Conservation (phyloP, 192 early-diverging fungal species). For the Umbelopsis vinacea region DNA sequence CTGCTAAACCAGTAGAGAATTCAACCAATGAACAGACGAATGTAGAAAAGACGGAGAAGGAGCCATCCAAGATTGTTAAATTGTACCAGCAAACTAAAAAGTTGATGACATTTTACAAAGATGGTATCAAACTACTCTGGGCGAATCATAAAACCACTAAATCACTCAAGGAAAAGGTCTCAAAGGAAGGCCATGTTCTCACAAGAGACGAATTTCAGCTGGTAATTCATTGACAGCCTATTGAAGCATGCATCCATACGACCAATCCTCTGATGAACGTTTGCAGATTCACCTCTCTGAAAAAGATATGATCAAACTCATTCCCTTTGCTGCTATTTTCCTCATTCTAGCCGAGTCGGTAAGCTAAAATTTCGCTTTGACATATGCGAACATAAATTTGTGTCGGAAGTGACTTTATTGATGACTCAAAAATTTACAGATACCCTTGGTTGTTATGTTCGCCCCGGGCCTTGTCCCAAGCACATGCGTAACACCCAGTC, state of each 20-base stretch:
- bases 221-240: conserved; percentile 17
- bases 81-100: conserved; percentile 47
- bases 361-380: neutral
- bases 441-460: conserved; percentile 56
- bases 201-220: conserved; percentile 53
- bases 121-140: conserved; percentile 56
- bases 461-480: conserved; percentile 56
- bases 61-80: conserved; percentile 28
- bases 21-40: neutral
- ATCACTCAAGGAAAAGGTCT: conserved; percentile 37
- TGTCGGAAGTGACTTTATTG: no score
- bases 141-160: conserved; percentile 51
- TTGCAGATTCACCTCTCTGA: conserved; percentile 47
- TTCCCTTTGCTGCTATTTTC: conserved; percentile 55
- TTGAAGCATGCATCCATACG: neutral
- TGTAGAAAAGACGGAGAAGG: neutral
- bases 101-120: conserved; percentile 55
- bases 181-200: conserved; percentile 41
- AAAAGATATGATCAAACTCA: conserved; percentile 51
- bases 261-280: neutral
- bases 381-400: no score
- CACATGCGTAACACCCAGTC: conserved; percentile 51
- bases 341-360: conserved; percentile 50
- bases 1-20: neutral
- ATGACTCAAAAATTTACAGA: conserved; percentile 25